Evolutionary conservation across 345 rosid genomes (phyloP), one percentile per base, ranked within the genome.

Genomic region (Gossypium rotundifolium): DNA sequence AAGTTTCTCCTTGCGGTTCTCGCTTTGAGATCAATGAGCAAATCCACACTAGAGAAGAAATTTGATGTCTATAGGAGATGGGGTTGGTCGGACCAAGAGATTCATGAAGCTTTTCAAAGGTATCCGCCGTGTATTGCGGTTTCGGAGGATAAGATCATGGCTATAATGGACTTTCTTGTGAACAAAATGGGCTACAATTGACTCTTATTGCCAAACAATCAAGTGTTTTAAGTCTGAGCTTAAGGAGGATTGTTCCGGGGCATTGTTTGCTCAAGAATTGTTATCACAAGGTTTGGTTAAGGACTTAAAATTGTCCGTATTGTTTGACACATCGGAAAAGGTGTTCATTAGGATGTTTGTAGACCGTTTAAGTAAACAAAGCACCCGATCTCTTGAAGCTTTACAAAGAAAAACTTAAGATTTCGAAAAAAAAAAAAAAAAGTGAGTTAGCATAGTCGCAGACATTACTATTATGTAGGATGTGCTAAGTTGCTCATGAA

Each of bases 351-450:
- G 38, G 38, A 29, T 29, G 38, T 83, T 80, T 51, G 85, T 88
- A 25, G 16, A 68, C 40, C 80, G 71, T 70, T 78, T 75, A 62
- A n/a, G 57, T 71, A 60, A 80, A 80, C 16, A 77, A 77, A 16
- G 78, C 79, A 33, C 87, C 88, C 54, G 76, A 78, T 18, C 77
- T 88, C 82, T 77, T 83, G 81, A 60, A 58, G n/a, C 65, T 79
- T 9, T 84, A 81, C 27, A 29, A 69, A 45, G 81, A 77, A 60
- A 68, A 81, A 65, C 13, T 75, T 52, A 27, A 77, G 3, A 2
- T 14, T 67, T 67, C 71, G n/a, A 13, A 12, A 2, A 45, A 46
- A 67, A 29, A 23, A 2, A 2, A 7, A 2, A 14, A 4, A n/a
- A 54, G 58, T 2, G 13, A 67, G 54, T 67, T 46, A 29, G 33